Evolutionary conservation across 345 rosid genomes (phyloP).

Genomic region (Mallotus nudiflorus): DNA sequence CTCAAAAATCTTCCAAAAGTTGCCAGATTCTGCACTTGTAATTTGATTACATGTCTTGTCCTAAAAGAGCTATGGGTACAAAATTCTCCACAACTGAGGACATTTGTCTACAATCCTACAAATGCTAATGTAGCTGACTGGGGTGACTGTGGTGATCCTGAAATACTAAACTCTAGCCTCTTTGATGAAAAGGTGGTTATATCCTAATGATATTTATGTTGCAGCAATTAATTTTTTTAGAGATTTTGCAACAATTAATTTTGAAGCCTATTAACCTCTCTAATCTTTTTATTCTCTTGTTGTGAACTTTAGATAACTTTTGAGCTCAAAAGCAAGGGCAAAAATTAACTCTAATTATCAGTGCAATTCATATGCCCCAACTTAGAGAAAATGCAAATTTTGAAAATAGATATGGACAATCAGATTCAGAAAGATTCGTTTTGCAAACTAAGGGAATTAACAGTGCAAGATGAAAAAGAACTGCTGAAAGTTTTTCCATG

Average conservation of each 20-base stretch:
- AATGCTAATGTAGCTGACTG: neutral
- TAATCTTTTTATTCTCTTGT: neutral
- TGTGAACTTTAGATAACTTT: neutral
- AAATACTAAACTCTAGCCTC: neutral
- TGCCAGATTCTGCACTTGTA: neutral
- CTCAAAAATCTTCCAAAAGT: conserved; percentile 16
- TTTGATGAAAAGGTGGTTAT: neutral
- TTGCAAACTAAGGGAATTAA: neutral
- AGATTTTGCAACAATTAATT: neutral
- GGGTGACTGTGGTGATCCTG: neutral
- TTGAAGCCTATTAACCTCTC: neutral
- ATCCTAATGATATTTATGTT: no score
- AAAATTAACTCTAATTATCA: neutral
- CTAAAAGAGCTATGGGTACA: conserved; percentile 1
- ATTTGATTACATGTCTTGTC: neutral
- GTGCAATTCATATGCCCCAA: conserved; percentile 7
- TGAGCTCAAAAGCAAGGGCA: neutral
- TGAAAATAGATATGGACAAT: neutral
- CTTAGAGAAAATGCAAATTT: neutral
- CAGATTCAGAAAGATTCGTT: neutral
- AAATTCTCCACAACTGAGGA: neutral
- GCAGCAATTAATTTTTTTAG: neutral
- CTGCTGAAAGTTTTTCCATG: conserved; percentile 6
- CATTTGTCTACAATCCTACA: neutral
- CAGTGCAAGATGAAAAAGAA: neutral